These are phyloP conservation scores for Logfia minima DNA, from an alignment of 129 eudicot species.

Conservation along the genomic window DNA sequence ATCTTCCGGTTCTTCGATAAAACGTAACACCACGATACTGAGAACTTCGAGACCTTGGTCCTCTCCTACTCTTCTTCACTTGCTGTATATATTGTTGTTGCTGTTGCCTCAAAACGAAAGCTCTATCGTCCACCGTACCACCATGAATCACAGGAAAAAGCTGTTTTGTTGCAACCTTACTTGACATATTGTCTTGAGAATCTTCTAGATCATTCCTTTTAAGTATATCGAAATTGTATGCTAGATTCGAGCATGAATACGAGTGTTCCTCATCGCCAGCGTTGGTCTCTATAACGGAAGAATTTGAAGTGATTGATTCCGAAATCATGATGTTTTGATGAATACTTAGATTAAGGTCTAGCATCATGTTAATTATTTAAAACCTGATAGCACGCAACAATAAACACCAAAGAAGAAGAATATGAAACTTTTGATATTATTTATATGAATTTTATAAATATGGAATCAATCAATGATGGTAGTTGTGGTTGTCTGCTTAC, in stretches of 20 bases:
- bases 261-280: conserved; percentile 44
- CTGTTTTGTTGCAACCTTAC: conserved; percentile 20
- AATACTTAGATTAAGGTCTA: conserved; percentile 57
- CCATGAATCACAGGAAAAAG: conserved; percentile 11
- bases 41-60: conserved; percentile 84
- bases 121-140: conserved; percentile 35
- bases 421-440: no score
- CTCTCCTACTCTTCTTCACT: conserved; percentile 69
- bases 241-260: conserved; percentile 20
- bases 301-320: conserved; percentile 41
- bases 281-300: conserved; percentile 48
- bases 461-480: conserved; percentile 16
- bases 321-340: conserved; percentile 31
- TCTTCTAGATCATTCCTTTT: conserved; percentile 25
- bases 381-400: neutral
- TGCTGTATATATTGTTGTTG: conserved; percentile 40
- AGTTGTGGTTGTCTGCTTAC: conserved; percentile 27
- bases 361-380: conserved; percentile 38
- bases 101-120: conserved; percentile 12
- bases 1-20: conserved; percentile 86
- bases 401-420: neutral
- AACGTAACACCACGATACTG: conserved; percentile 90
- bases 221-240: conserved; percentile 39
- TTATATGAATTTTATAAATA: neutral
- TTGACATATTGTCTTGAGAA: conserved; percentile 13